Percentiles rank a stretch among this genome's conserved stretches.
Conservation (phyloP, 2,329 filamentous ascomycete genomes). For the Diaporthe sp. region DNA sequence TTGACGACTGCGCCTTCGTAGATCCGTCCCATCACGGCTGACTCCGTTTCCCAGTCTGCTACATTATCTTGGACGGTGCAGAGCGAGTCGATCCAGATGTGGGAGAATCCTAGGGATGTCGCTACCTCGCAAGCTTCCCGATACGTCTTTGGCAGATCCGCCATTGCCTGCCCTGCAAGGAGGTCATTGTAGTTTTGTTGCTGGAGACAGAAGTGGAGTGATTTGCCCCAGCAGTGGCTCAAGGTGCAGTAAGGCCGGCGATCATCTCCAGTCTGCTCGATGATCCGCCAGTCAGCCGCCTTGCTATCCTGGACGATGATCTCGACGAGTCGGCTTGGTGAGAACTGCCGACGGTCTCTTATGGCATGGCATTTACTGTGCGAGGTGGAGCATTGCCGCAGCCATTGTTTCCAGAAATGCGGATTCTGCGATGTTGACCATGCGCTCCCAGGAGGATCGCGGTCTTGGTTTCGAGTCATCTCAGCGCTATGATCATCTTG, state of each 20-base stretch:
- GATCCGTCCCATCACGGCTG: neutral
- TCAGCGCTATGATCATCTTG: neutral
- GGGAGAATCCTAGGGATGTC: neutral
- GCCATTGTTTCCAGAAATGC: neutral
- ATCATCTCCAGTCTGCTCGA: neutral
- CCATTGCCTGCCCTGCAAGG: neutral
- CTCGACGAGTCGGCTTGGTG: neutral
- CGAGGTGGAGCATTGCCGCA: neutral
- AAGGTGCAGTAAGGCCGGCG: neutral
- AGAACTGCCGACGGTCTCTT: neutral
- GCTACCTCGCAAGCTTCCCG: neutral
- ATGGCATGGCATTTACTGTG: neutral
- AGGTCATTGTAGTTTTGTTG: neutral
- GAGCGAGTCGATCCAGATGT: slow-evolving; percentile 13
- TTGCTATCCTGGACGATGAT: neutral
- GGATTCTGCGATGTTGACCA: neutral
- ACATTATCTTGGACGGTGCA: neutral
- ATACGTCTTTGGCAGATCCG: neutral
- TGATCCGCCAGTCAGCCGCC: neutral
- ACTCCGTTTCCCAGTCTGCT: neutral
- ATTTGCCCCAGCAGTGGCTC: neutral
- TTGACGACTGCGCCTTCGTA: slow-evolving; percentile 3
- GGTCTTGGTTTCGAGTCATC: neutral
- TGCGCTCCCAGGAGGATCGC: neutral
- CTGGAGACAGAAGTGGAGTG: neutral